Percentiles rank a stretch among this genome's conserved stretches.
Evolutionary conservation across 805 yeast species (phyloP).

Genomic region (Candida quercuum): DNA sequence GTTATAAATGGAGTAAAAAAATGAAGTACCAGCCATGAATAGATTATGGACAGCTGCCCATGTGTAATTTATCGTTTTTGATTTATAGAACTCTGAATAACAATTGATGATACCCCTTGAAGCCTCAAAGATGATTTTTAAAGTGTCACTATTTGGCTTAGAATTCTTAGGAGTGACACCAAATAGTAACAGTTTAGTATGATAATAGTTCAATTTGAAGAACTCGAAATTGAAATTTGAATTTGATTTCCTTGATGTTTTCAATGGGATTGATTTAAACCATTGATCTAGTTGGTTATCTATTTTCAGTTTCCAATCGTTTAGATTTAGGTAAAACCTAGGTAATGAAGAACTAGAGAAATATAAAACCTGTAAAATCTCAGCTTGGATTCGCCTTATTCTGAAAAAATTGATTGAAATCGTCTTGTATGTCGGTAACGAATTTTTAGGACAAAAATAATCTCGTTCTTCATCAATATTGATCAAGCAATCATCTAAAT

Average conservation of each 20-base stretch:
- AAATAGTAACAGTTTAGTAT: constrained; percentile 63
- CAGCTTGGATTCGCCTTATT: constrained; percentile 71
- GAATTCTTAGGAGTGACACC: constrained; percentile 74
- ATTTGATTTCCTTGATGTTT: constrained; percentile 53
- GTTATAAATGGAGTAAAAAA: constrained; percentile 69
- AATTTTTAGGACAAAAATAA: constrained; percentile 31
- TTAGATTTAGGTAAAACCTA: constrained; percentile 44
- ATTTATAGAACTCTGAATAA: constrained; percentile 52
- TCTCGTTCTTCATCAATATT: constrained; percentile 32
- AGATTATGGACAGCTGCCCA: constrained; percentile 92
- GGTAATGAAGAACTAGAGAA: constrained; percentile 67
- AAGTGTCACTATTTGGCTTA: constrained; percentile 47
- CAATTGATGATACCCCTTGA: constrained; percentile 62
- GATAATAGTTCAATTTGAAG: constrained; percentile 71
- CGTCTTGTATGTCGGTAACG: constrained; percentile 57
- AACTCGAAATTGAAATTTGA: constrained; percentile 69
- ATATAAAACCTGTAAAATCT: constrained; percentile 66
- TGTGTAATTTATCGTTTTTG: constrained; percentile 67
- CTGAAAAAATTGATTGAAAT: constrained; percentile 64
- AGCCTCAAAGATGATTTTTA: constrained; percentile 51
- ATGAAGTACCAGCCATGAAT: constrained; percentile 86
- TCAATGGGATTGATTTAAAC: constrained; percentile 50
- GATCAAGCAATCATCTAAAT: constrained; percentile 67
- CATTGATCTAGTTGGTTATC: constrained; percentile 52
- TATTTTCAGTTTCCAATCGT: constrained; percentile 60